Evolutionary conservation across 768 basidiomycete genomes (phyloP).

Genomic region (Lepiota brunneoincarnata): DNA sequence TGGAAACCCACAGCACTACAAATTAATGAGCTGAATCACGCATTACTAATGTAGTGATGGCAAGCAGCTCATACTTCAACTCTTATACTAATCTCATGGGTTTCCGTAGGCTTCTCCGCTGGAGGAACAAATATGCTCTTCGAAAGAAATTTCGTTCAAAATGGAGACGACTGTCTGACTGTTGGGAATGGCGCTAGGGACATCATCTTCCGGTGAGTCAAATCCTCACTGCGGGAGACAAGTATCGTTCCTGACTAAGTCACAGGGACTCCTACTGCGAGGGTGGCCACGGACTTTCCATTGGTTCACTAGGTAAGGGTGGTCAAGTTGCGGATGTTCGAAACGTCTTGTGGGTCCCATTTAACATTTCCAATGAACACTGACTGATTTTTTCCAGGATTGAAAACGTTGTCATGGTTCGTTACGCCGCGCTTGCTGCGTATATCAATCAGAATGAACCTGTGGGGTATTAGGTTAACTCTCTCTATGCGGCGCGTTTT

Average conservation of each 20-base stretch:
- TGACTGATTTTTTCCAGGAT: constrained; percentile 26
- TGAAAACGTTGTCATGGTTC: constrained; percentile 44
- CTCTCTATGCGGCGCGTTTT: constrained; percentile 60
- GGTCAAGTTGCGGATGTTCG: constrained; percentile 52
- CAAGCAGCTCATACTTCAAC: constrained; percentile 9
- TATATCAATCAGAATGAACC: background rate
- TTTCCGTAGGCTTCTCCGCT: constrained; percentile 44
- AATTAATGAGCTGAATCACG: background rate
- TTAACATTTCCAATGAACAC: no score
- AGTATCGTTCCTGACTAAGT: background rate
- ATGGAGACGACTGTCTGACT: constrained; percentile 63
- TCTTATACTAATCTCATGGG: background rate
- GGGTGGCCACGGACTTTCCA: constrained; percentile 58
- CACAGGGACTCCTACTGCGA: constrained; percentile 50
- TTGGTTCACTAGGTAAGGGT: constrained; percentile 46
- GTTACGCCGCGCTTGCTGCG: background rate
- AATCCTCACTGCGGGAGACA: background rate
- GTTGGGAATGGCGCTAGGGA: constrained; percentile 55
- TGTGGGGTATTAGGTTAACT: constrained; percentile 35
- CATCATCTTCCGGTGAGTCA: constrained; percentile 43
- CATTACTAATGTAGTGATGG: constrained; percentile 34
- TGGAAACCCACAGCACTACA: background rate
- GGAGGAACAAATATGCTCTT: constrained; percentile 56
- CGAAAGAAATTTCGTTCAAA: constrained; percentile 54
- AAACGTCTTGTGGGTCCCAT: constrained; percentile 47